These are phyloP conservation scores for Fusarium camptoceras DNA, from an alignment of 2,329 filamentous ascomycete genomes.

Conservation along the genomic window DNA sequence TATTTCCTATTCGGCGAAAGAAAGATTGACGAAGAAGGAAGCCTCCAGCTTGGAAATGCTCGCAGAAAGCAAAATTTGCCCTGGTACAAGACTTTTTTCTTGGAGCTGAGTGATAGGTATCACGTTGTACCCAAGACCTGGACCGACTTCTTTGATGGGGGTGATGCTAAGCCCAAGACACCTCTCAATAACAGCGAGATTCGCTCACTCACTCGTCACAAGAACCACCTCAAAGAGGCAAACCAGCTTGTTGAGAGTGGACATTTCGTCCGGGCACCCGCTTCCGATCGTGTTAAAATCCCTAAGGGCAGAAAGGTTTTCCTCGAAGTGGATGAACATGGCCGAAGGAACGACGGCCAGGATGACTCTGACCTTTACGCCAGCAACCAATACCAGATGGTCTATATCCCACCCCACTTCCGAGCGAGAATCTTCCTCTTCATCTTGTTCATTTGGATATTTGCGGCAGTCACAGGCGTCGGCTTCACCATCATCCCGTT, in stretches of 20 bases:
- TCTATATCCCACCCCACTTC: conserved; percentile 89
- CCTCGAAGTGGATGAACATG: conserved; percentile 73
- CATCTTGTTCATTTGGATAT: conserved; percentile 91
- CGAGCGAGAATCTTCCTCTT: conserved; percentile 83
- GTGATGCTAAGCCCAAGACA: conserved; percentile 57
- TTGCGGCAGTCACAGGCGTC: conserved; percentile 89
- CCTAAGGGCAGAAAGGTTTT: conserved; percentile 87
- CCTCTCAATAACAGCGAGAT: conserved; percentile 54
- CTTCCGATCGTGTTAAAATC: conserved; percentile 94
- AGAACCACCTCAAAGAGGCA: conserved; percentile 59
- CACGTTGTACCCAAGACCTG: conserved; percentile 67
- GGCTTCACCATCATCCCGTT: conserved; percentile 88
- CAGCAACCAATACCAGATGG: conserved; percentile 73
- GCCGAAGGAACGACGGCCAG: conserved; percentile 72
- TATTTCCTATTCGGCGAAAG: conserved; percentile 94
- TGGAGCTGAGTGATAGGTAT: conserved; percentile 59
- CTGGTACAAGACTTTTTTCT: conserved; percentile 58
- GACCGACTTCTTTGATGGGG: conserved; percentile 65
- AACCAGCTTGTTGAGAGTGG: conserved; percentile 75
- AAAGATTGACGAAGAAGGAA: conserved; percentile 83
- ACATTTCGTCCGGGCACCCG: conserved; percentile 89
- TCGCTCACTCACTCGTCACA: conserved; percentile 53
- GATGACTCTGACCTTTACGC: conserved; percentile 63
- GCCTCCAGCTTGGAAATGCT: conserved; percentile 60
- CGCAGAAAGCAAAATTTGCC: conserved; percentile 50